phyloP scores from a whole-genome alignment of 1,139 yeast genomes.

The Geotrichum fermentans region DNA sequence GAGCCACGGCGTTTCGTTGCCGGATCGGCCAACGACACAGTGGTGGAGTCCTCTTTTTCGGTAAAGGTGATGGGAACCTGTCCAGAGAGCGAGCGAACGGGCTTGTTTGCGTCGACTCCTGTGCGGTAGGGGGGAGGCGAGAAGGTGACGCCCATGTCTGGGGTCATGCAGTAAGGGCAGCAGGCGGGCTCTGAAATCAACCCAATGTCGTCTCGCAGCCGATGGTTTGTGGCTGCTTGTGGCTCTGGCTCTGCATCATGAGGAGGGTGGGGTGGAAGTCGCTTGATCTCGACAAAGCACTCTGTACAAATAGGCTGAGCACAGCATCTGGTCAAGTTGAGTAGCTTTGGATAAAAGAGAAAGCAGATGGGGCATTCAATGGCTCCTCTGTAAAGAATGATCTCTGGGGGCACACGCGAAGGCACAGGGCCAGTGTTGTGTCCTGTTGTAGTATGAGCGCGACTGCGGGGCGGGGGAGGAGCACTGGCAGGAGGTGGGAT shows the following conservation, averaged over 20 bases:
- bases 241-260: constrained; percentile 45
- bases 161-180: constrained; percentile 91
- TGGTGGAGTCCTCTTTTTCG: neutral
- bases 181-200: constrained; percentile 81
- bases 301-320: constrained; percentile 92
- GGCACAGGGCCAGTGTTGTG: constrained; percentile 8
- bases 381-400: constrained; percentile 56
- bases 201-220: constrained; percentile 47
- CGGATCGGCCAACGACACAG: neutral
- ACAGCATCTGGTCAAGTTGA: constrained; percentile 83
- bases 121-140: constrained; percentile 49
- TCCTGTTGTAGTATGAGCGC: neutral
- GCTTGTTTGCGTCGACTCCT: constrained; percentile 28
- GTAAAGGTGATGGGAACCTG: neutral
- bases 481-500: neutral
- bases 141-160: constrained; percentile 81
- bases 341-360: constrained; percentile 69
- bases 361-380: constrained; percentile 94
- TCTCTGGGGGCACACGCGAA: constrained; percentile 27
- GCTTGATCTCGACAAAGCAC: constrained; percentile 91
- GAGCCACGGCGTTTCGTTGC: constrained; percentile 25
- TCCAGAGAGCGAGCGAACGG: neutral
- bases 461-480: constrained; percentile 15
- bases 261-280: constrained; percentile 90
- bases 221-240: neutral